Percentiles rank a stretch among this genome's conserved stretches.
phyloP scores from a whole-genome alignment of 2,329 filamentous ascomycete species.

The Bipolaris oryzae region DNA sequence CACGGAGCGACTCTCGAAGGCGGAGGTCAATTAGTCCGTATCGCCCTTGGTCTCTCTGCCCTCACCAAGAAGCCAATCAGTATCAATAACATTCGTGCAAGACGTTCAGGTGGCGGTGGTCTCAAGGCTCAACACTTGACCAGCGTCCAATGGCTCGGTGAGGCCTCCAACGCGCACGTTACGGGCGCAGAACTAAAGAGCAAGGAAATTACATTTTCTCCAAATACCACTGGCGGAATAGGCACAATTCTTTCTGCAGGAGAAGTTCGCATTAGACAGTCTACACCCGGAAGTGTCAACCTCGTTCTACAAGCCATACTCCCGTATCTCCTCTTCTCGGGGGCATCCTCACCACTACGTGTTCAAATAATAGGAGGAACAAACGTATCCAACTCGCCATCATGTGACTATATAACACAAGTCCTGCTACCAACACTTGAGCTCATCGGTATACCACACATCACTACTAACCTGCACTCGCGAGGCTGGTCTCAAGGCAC shows the following conservation, averaged over 20 bases:
- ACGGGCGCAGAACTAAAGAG: slow-evolving; percentile 52
- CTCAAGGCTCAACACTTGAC: slow-evolving; percentile 64
- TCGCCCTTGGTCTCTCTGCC: slow-evolving; percentile 61
- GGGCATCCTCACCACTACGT: slow-evolving; percentile 22
- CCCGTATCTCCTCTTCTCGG: slow-evolving; percentile 60
- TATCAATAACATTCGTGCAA: slow-evolving; percentile 62
- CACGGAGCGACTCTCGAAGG: slow-evolving; percentile 66
- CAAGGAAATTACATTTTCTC: slow-evolving; percentile 50
- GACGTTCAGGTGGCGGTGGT: slow-evolving; percentile 58
- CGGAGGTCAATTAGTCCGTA: slow-evolving; percentile 65
- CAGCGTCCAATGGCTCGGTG: slow-evolving; percentile 59
- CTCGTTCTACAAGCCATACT: slow-evolving; percentile 65
- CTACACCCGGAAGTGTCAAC: slow-evolving; percentile 59
- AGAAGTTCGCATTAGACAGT: slow-evolving; percentile 46
- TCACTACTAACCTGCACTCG: slow-evolving; percentile 52
- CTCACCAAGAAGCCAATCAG: slow-evolving; percentile 58
- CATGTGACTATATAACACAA: slow-evolving; percentile 62
- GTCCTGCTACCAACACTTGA: slow-evolving; percentile 62
- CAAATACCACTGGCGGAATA: background rate
- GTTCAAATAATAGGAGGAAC: slow-evolving; percentile 63
- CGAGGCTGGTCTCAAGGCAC: slow-evolving; percentile 62
- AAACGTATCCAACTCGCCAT: slow-evolving; percentile 62
- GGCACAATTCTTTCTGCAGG: slow-evolving; percentile 1
- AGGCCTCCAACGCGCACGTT: slow-evolving; percentile 54
- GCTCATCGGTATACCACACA: slow-evolving; percentile 57